Conservation (phyloP, 2,329 filamentous ascomycete genomes). For the Penicillium crustosum region DNA sequence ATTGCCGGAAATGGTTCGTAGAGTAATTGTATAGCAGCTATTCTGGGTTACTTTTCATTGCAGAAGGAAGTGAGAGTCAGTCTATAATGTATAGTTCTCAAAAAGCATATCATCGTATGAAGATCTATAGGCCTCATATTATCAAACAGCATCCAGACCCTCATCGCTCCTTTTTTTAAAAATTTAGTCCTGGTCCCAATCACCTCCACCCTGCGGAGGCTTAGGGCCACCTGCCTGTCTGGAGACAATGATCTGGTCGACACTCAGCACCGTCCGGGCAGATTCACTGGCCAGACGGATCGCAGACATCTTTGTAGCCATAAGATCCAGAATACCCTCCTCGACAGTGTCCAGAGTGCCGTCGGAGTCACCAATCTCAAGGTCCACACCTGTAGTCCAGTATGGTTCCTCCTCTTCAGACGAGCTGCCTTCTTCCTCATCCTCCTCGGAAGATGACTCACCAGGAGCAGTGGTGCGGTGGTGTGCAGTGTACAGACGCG, state of each 20-base stretch:
- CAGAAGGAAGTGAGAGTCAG: not conserved
- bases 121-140: conserved; percentile 27
- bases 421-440: conserved; percentile 38
- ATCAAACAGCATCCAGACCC: conserved; percentile 12
- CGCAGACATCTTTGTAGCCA: conserved; percentile 92
- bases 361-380: conserved; percentile 79
- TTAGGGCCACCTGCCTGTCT: conserved; percentile 96
- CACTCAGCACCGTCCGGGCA: conserved; percentile 87
- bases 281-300: conserved; percentile 96
- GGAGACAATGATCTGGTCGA: conserved; percentile 98
- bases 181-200: conserved; percentile 65
- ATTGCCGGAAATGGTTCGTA: not conserved
- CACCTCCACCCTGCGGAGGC: conserved; percentile 88
- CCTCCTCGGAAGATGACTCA: conserved; percentile 34
- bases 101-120: conserved; percentile 26
- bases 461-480: conserved; percentile 50
- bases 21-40: too few relatives aligned
- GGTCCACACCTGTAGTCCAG: conserved; percentile 90
- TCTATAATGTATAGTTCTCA: conserved; percentile 2
- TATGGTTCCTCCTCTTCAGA: conserved; percentile 69
- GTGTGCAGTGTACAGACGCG: conserved; percentile 88
- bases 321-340: conserved; percentile 85
- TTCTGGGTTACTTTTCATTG: not conserved
- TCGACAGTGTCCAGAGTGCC: conserved; percentile 84
- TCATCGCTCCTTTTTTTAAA: conserved; percentile 15